Base-by-base conservation (phyloP, 345 rosid genomes). In the Sapria himalayana region DNA sequence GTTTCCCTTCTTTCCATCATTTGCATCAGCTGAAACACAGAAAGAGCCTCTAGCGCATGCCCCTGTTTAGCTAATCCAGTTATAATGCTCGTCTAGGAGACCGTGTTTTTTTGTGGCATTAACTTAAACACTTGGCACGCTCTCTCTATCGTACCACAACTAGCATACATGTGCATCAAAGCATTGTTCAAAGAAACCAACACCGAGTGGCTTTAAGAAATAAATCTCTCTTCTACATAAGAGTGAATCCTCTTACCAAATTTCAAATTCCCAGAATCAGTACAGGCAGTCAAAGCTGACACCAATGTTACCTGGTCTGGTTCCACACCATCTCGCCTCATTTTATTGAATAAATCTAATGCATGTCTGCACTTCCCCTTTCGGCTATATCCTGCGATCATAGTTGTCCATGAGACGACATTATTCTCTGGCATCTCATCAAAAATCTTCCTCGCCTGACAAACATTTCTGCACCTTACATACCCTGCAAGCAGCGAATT, bases 151-250 rank as follows among this genome's bases (percentile, higher is more conserved):
- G 29, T 27, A 18, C 70, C 73, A 43, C 73, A 63, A 35, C 73
- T 56, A 50, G 66, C 64, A 49, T 67, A 67, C 70, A 63, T 60
- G 59, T 63, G 64, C 20, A 63, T 56, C 14, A 68, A 67, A 6
- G 59, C 61, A 50, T 60, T 63, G 39, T 54, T 54, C 56, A 60
- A 50, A 47, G 66, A 36, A 27, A 63, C 51, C 35, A 44, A 43
- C 33, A 56, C 5, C 19, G 20, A 35, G 15, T 47, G 57, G 37
- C 19, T 42, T 22, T 27, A 19, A 33, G 41, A 41, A 15, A 7
- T 23, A 15, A 49, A 39, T 1, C 22, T 48, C 37, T 59, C 42
- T 15, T 46, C 25, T 42, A 57, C 19, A 29, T 50, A 50, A 0
- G 48, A 53, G 45, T 63, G 66, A 39, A 67, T 67, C 61, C 69